Percentiles rank a stretch among this genome's conserved stretches.
Evolutionary conservation across 257 asterid genomes (phyloP).

Genomic region (Thymus mandschuricus): DNA sequence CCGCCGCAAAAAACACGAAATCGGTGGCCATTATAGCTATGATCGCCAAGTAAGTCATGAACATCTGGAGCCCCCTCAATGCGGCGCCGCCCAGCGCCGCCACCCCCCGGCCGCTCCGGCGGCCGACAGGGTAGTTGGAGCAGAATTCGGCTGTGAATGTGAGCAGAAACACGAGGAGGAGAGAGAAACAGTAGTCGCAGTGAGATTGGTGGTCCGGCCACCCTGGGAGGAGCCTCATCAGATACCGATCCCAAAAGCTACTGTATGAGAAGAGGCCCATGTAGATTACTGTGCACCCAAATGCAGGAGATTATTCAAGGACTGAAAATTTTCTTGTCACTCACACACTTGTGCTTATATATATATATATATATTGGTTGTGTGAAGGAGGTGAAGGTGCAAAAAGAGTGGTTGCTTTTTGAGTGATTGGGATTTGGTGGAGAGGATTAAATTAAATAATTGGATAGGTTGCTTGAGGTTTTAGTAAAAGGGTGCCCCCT

Average conservation of each 20-base stretch:
- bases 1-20: slow-evolving; percentile 42
- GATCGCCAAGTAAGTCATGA: slow-evolving; percentile 52
- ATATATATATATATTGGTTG: not conserved
- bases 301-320: not conserved
- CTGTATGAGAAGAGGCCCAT: slow-evolving; percentile 29
- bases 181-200: slow-evolving; percentile 36
- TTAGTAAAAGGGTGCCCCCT: not conserved
- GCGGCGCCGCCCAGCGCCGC: slow-evolving; percentile 38
- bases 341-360: not conserved
- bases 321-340: no score
- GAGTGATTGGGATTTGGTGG: slow-evolving; percentile 17
- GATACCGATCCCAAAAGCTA: slow-evolving; percentile 42
- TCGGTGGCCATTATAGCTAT: slow-evolving; percentile 46
- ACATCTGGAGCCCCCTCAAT: slow-evolving; percentile 45
- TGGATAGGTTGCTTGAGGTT: slow-evolving; percentile 31
- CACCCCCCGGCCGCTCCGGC: slow-evolving; percentile 23
- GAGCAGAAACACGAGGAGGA: slow-evolving; percentile 45
- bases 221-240: slow-evolving; percentile 47
- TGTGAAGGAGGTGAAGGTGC: not conserved
- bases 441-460: slow-evolving; percentile 20
- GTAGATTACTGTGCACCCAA: not conserved
- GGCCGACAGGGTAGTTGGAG: slow-evolving; percentile 41
- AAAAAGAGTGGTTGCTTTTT: slow-evolving; percentile 9
- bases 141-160: slow-evolving; percentile 54
- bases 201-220: slow-evolving; percentile 47